Evolutionary conservation across 1,284 basidiomycete genomes (phyloP), one percentile per base, ranked within the genome.

Genomic region (Ustilago loliicola): DNA sequence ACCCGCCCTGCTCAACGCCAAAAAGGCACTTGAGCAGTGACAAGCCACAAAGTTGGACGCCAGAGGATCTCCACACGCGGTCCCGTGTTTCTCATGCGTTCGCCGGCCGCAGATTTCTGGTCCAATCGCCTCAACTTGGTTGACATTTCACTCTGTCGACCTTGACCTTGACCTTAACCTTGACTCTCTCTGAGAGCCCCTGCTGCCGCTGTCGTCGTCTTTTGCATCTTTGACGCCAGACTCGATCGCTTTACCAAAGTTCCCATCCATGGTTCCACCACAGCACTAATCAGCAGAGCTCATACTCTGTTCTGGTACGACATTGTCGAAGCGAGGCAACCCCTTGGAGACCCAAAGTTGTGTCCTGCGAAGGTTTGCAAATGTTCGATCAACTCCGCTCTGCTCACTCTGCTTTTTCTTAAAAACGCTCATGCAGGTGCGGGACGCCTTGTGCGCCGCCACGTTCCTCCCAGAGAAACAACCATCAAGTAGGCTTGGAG

Each of bases 41-140:
- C n/a, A n/a, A n/a, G n/a, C n/a, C n/a, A n/a, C 21, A 13, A 48
- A 48, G 9, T n/a, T 3, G 45, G 21, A 19, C 45, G 21, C 23
- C 10, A 10, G 17, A 21, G 19, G 45, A 48, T 47, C 36, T 47
- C 38, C 40, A 47, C 29, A 23, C 25, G 23, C 40, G 62, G 30
- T 66, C 63, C 63, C 63, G 63, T 59, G 63, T 66, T 54, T 66
- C 56, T 59, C n/a, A 59, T 66, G 63, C 55, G 50, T 56, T 56
- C 36, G 42, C 52, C 54, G 53, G 47, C 47, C n/a, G 61, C 61
- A 50, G 42, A 51, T 29, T 13, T 62, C 13, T 23, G 23, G 4
- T 19, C n/a, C 17, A 32, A 29, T 21, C 30, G 32, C 17, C 29
- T 53, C 51, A 32, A 34, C 5, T 11, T 34, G 5, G 32, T 34